phyloP scores from a whole-genome alignment of 1,139 yeast species.

The Lodderomyces parapsilosis region DNA sequence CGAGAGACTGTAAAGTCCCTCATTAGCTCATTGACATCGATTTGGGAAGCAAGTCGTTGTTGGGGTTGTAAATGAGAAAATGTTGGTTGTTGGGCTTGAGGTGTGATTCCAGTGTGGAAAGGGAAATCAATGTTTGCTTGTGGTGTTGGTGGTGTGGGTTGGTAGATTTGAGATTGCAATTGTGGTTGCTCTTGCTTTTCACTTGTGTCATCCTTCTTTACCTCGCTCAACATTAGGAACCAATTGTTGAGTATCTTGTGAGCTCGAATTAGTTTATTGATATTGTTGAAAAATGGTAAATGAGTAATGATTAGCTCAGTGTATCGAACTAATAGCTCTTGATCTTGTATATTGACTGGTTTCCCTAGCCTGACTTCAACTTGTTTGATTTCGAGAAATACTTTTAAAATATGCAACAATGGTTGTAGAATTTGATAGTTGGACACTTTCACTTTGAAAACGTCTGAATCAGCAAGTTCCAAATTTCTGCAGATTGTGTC shows the following conservation, averaged over 20 bases:
- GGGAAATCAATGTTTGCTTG: neutral
- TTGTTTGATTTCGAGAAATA: slow-evolving; percentile 23
- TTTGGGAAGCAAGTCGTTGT: slow-evolving; percentile 11
- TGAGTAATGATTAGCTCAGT: slow-evolving; percentile 27
- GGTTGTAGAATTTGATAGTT: slow-evolving; percentile 38
- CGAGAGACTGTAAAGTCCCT: slow-evolving; percentile 11
- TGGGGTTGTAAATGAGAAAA: slow-evolving; percentile 8
- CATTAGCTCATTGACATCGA: slow-evolving; percentile 13
- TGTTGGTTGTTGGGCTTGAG: slow-evolving; percentile 5
- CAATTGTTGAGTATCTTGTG: slow-evolving; percentile 25
- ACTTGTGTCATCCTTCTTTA: slow-evolving; percentile 12
- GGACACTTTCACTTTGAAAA: slow-evolving; percentile 30
- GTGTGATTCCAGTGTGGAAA: slow-evolving; percentile 6
- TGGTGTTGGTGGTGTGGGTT: slow-evolving; percentile 3
- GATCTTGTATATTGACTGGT: slow-evolving; percentile 13
- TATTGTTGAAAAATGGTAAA: slow-evolving; percentile 31
- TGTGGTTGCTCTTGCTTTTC: slow-evolving; percentile 4
- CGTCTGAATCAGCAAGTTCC: slow-evolving; percentile 22
- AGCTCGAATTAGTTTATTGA: slow-evolving; percentile 29
- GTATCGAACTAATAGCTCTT: slow-evolving; percentile 15
- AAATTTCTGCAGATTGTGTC: slow-evolving; percentile 22
- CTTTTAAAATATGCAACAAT: slow-evolving; percentile 32
- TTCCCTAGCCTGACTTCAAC: slow-evolving; percentile 17
- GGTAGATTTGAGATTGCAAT: neutral
- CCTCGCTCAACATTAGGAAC: slow-evolving; percentile 27